Percentiles rank a stretch among this genome's conserved stretches.
phyloP scores from a whole-genome alignment of 768 basidiomycete genomes.

The Auricularia cornea region DNA sequence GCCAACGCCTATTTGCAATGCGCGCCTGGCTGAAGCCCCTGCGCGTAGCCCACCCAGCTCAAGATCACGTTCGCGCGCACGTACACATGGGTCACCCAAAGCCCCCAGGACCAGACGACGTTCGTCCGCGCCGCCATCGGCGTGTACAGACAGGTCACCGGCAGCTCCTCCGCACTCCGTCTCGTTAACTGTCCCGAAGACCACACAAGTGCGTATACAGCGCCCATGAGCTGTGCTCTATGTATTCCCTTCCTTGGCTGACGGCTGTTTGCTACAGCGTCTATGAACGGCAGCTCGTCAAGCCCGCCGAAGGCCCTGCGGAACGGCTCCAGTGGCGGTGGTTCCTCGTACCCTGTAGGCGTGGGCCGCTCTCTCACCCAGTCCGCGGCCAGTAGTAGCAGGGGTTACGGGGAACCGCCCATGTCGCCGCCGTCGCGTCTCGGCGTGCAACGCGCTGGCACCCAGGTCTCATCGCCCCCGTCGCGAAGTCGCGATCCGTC shows the following conservation, averaged over 20 bases:
- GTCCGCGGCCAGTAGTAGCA: background rate
- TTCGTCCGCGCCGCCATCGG: constrained; percentile 65
- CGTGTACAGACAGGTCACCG: constrained; percentile 25
- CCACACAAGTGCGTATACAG: background rate
- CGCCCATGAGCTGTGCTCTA: background rate
- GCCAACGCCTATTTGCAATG: constrained; percentile 12
- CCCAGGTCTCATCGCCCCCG: background rate
- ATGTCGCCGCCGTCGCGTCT: background rate
- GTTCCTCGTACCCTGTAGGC: background rate
- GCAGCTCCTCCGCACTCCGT: background rate
- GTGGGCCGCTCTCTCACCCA: background rate
- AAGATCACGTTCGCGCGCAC: constrained; percentile 82
- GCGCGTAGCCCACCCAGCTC: constrained; percentile 50
- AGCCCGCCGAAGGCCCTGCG: too few species aligned
- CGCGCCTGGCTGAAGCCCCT: constrained; percentile 10
- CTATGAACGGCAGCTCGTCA: background rate
- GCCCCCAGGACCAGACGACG: constrained; percentile 53
- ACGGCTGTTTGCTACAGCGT: background rate
- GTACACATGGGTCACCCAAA: constrained; percentile 86
- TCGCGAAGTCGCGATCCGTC: background rate
- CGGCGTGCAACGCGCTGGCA: background rate
- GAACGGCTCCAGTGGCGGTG: background rate
- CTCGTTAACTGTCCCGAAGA: background rate
- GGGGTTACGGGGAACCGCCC: background rate
- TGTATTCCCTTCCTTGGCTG: background rate